Evolutionary conservation across 23 red algal species (phyloP), one percentile per base, ranked within the genome.

Genomic region (Gracilaria vermiculophylla): DNA sequence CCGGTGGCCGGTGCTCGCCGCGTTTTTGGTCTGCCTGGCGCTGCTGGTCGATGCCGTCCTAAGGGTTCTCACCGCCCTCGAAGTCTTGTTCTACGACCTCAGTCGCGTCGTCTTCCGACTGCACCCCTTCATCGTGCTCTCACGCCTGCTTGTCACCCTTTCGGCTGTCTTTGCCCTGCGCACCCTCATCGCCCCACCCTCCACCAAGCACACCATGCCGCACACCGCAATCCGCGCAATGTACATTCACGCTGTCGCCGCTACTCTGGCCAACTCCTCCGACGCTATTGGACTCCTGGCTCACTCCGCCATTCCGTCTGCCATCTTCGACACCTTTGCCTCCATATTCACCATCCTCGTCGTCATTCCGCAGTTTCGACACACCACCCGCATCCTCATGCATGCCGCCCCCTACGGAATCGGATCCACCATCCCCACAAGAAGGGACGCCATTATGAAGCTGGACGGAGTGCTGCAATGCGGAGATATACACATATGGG

Each of bases 401-500:
- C 85, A 89, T 19, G 85, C 85, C 16, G 64, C 85, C 39, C 67
- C 67, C 14, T 60, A 35, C 29, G 48, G 85, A 4, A 62, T 77
- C 29, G 54, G 15, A 2, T 48, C 55, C 29, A 49, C 70, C 19
- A 61, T 89, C 33, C 29, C 39, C 12, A 21, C 85, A 3, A 61
- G 85, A 42, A 60, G 52, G 14, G 85, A 89, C 5, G 19, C 49
- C 32, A 49, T 89, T 25, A 64, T 67, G 70, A 53, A 61, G 21
- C 33, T 89, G 9, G 85, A 89, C 11, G 85, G 85, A 31, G 85
- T 89, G 32, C 43, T 89, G 10, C 52, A 61, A 5, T 76, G 54
- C 56, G 69, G 67, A 15, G 69, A 78, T 9, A 49, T 78, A 25
- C 85, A 89, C 54, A 62, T 89, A n/a, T 89, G 85, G 85, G 85